A percentile compares a stretch with the other conserved stretches of the same genome.
Conservation (phyloP, 2,329 filamentous ascomycete genomes). For the Calonectria hongkongensis region DNA sequence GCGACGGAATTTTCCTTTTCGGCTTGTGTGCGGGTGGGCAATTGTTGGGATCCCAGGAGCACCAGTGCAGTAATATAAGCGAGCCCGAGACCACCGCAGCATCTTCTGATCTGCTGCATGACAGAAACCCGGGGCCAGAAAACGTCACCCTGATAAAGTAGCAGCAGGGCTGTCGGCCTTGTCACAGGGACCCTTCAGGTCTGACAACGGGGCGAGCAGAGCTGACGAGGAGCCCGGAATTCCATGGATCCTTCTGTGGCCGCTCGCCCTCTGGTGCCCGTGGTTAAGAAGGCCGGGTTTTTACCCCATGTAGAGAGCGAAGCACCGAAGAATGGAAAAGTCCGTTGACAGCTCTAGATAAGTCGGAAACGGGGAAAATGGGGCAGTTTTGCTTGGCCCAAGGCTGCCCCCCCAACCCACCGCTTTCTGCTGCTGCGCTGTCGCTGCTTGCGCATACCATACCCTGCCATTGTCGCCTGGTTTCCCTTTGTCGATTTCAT, state of each 20-base stretch:
- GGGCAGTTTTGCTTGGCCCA: slow-evolving; percentile 21
- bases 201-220: slow-evolving; percentile 8
- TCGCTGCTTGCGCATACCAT: slow-evolving; percentile 28
- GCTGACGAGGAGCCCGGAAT: background rate
- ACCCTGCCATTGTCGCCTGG: slow-evolving; percentile 32
- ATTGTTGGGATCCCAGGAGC: slow-evolving; percentile 15
- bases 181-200: background rate
- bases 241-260: slow-evolving; percentile 9
- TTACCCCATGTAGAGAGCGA: slow-evolving; percentile 24
- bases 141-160: slow-evolving; percentile 22
- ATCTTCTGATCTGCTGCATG: slow-evolving; percentile 27
- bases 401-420: slow-evolving; percentile 37
- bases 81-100: slow-evolving; percentile 24
- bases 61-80: slow-evolving; percentile 26
- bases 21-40: slow-evolving; percentile 9
- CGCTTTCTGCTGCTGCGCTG: slow-evolving; percentile 31
- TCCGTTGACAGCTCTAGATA: slow-evolving; percentile 32
- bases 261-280: background rate
- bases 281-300: background rate
- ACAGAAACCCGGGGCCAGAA: slow-evolving; percentile 30
- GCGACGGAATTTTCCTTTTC: slow-evolving; percentile 21
- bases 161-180: slow-evolving; percentile 9
- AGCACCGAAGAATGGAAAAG: slow-evolving; percentile 16
- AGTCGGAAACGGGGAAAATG: slow-evolving; percentile 35
- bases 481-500: slow-evolving; percentile 37